Conservation (phyloP, 306 rosid genomes). For the Vigna nakashimae region DNA sequence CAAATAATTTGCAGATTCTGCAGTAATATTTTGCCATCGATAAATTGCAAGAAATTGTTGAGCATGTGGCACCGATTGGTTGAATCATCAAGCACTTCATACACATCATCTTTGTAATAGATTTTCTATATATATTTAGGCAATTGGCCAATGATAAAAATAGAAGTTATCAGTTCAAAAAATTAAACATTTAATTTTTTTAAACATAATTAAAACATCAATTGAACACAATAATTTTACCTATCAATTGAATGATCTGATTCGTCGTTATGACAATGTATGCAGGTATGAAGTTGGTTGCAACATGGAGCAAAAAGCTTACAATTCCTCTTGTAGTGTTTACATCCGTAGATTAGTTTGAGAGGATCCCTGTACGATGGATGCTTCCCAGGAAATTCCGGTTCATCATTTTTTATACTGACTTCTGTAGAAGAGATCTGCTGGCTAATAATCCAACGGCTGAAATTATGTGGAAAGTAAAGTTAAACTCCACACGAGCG, state of each 20-base stretch:
- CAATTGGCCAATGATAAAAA: conserved; percentile 41
- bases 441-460: conserved; percentile 85
- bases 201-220: background rate
- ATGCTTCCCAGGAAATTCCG: conserved; percentile 69
- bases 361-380: conserved; percentile 81
- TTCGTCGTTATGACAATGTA: conserved; percentile 87
- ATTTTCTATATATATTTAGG: conserved; percentile 65
- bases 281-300: conserved; percentile 82
- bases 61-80: conserved; percentile 73
- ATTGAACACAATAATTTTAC: conserved; percentile 50
- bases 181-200: background rate
- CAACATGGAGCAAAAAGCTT: conserved; percentile 88
- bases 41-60: conserved; percentile 66
- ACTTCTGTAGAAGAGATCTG: conserved; percentile 57
- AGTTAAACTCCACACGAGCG: conserved; percentile 41
- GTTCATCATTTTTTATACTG: conserved; percentile 51
- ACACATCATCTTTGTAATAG: conserved; percentile 92
- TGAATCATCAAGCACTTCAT: conserved; percentile 91
- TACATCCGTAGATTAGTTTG: conserved; percentile 70
- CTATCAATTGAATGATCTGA: conserved; percentile 76
- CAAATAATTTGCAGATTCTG: conserved; percentile 87
- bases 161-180: conserved; percentile 8
- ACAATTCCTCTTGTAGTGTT: conserved; percentile 94
- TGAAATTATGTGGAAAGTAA: conserved; percentile 51
- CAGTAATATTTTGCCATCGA: conserved; percentile 93